Evolutionary conservation across 1,284 basidiomycete genomes (phyloP).

Genomic region (Clitocybe nebularis): DNA sequence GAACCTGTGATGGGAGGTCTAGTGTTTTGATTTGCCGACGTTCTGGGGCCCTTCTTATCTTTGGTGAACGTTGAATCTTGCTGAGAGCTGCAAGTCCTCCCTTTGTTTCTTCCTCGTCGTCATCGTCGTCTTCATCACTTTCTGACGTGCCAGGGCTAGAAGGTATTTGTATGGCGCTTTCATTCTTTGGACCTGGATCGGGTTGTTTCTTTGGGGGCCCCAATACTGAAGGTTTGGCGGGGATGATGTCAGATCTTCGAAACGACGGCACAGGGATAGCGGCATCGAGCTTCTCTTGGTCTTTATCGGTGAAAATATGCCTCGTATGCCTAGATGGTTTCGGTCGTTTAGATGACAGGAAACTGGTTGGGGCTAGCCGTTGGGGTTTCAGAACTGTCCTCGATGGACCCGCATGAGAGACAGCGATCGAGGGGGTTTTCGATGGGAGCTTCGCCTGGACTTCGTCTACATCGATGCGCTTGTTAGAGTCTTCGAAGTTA

Average conservation of each 20-base stretch:
- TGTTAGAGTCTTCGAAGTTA: slow-evolving; percentile 53
- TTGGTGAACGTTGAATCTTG: slow-evolving; percentile 60
- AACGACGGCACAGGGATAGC: slow-evolving; percentile 33
- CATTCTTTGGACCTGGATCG: background rate
- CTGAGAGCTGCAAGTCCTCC: slow-evolving; percentile 53
- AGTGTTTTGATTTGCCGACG: slow-evolving; percentile 72
- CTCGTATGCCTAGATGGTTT: slow-evolving; percentile 10
- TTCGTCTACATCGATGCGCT: too few species aligned
- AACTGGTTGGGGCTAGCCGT: background rate
- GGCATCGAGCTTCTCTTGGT: slow-evolving; percentile 33
- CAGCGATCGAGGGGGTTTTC: slow-evolving; percentile 5
- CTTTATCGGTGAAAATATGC: slow-evolving; percentile 31
- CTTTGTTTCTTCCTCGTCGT: slow-evolving; percentile 50
- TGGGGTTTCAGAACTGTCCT: slow-evolving; percentile 13
- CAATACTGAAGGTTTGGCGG: slow-evolving; percentile 9
- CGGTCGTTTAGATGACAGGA: slow-evolving; percentile 1
- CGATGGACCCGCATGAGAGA: slow-evolving; percentile 9
- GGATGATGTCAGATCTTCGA: slow-evolving; percentile 22
- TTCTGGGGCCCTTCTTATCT: slow-evolving; percentile 51
- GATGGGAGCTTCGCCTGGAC: too few species aligned
- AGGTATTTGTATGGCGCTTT: background rate
- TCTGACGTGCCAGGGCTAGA: slow-evolving; percentile 10
- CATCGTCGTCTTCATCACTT: slow-evolving; percentile 31
- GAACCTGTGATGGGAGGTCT: slow-evolving; percentile 47
- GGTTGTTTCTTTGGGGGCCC: background rate